Evolutionary conservation across 306 rosid species (phyloP).

Genomic region (Quercus rubra): DNA sequence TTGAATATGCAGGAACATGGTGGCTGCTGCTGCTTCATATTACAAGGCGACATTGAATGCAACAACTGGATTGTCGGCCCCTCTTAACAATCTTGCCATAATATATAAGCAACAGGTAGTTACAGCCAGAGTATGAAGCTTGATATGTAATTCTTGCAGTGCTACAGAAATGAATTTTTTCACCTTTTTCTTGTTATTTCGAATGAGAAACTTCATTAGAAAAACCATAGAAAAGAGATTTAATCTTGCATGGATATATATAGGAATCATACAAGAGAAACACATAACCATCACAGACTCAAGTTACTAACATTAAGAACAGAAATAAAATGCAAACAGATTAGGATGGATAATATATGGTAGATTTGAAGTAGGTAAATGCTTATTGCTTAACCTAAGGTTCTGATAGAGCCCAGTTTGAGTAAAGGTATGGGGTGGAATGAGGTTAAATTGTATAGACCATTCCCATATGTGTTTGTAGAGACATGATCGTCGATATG

Average conservation of each 20-base stretch:
- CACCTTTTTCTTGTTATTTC: no score
- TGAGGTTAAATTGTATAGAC: slow-evolving; percentile 30
- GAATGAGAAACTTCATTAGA: no score
- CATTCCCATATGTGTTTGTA: slow-evolving; percentile 34
- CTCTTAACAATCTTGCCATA: slow-evolving; percentile 88
- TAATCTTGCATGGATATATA: no score
- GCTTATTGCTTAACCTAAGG: slow-evolving; percentile 22
- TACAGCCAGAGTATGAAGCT: no score
- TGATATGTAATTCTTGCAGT: no score
- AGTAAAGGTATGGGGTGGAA: slow-evolving; percentile 28
- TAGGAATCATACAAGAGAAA: no score
- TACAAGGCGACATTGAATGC: slow-evolving; percentile 90
- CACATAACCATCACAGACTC: no score
- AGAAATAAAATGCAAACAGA: no score
- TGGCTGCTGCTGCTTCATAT: slow-evolving; percentile 84
- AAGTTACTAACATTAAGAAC: no score
- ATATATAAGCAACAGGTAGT: slow-evolving; percentile 93
- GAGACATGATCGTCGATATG: slow-evolving; percentile 39
- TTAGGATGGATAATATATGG: no score
- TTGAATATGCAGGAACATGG: slow-evolving; percentile 75
- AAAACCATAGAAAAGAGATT: no score
- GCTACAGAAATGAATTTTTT: no score
- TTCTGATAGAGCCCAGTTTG: slow-evolving; percentile 14
- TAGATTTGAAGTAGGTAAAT: not conserved
- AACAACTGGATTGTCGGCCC: slow-evolving; percentile 94